These are phyloP conservation scores for Zygoascus sp. DNA, from an alignment of 1,139 yeast genomes.

Conservation along the genomic window DNA sequence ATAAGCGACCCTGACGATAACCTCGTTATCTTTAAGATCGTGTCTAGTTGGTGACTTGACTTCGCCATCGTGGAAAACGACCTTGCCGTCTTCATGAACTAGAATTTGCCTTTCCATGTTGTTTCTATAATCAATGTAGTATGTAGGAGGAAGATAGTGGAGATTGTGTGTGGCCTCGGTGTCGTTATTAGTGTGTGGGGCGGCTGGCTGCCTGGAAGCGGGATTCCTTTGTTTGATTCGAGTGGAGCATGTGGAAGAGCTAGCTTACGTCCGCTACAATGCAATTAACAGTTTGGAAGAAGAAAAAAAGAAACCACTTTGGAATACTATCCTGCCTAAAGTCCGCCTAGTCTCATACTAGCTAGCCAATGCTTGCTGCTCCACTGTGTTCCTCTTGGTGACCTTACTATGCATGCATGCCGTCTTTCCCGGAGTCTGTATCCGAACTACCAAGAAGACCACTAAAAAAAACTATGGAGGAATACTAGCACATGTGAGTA, in stretches of 20 bases:
- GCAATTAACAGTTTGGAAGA: no score
- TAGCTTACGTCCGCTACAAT: no score
- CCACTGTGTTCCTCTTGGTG: no score
- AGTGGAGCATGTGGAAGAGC: neutral
- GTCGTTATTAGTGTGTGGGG: neutral
- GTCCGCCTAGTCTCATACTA: no score
- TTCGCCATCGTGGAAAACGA: conserved; percentile 6
- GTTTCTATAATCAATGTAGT: neutral
- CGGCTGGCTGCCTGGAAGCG: neutral
- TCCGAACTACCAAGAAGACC: no score
- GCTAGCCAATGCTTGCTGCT: no score
- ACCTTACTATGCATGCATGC: no score
- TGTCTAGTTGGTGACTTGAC: conserved; percentile 6
- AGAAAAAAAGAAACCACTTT: no score
- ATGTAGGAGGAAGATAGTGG: neutral
- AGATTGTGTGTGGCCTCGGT: neutral
- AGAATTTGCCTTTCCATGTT: conserved; percentile 14
- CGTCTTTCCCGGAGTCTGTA: no score
- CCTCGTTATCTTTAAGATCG: conserved; percentile 34
- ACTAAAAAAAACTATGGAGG: no score
- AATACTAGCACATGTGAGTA: no score
- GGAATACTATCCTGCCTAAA: no score
- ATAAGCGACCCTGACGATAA: conserved; percentile 43
- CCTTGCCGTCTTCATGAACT: conserved; percentile 12
- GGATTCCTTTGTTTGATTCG: neutral